Evolutionary conservation across 768 basidiomycete species (phyloP), one percentile per base, ranked within the genome.

Genomic region (Suillus spraguei): DNA sequence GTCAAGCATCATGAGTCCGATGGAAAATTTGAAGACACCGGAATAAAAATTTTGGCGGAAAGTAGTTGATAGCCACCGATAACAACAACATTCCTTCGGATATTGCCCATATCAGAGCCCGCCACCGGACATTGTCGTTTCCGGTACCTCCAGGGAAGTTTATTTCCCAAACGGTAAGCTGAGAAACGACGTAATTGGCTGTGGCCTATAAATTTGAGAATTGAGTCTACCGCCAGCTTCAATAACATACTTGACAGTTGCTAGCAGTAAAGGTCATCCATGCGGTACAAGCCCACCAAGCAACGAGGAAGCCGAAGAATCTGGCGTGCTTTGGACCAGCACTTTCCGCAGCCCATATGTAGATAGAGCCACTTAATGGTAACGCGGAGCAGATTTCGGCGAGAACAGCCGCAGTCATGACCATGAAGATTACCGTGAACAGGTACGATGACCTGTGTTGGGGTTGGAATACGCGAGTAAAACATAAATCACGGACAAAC

Each of bases 201-300:
- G 94, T 89, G 3, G 90, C 90, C 91, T 95, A 71, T 33, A 47
- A 28, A 47, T 60, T 38, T 62, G 10, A 63, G 22, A 39, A 39
- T 28, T 17, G 33, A 13, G 58, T 63, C n/a, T 32, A 41, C 9
- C 17, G 11, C 35, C 7, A 17, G 28, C 42, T 63, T 35, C 32
- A 50, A 55, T 54, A 1, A 64, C 83, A 41, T 52, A 90, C 94
- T 79, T 95, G 93, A 63, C 91, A 94, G 71, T 94, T 95, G 33
- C 90, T 86, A 10, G 95, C 95, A 46, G 87, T 83, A 68, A 95
- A 97, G 0, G 95, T 96, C 85, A 94, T 94, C 95, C 95, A 97
- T n/a, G 94, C 95, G 1, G 94, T 95, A 63, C 88, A 89, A 16
- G 92, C 82, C 94, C 94, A 97, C 91, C 92, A 97, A 36, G 94